phyloP scores from a whole-genome alignment of 257 asterid genomes.

The Capsicum chinense region DNA sequence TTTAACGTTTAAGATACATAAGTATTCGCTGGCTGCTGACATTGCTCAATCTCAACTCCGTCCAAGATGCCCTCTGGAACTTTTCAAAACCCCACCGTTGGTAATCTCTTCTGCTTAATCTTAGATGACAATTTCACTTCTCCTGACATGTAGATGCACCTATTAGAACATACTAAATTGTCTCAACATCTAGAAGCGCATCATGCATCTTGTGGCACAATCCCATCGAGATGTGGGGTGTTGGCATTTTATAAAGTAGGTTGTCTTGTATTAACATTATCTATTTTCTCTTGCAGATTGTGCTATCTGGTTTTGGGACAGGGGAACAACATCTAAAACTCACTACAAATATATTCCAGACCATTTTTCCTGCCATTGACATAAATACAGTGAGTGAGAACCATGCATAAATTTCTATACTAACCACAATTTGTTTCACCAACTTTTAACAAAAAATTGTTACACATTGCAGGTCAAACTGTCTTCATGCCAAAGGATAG shows the following conservation, averaged over 20 bases:
- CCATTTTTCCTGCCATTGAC: slow-evolving; percentile 93
- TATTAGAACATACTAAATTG: neutral
- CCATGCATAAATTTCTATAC: neutral
- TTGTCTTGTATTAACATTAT: neutral
- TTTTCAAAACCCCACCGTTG: slow-evolving; percentile 82
- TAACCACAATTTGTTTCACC: slow-evolving; percentile 16
- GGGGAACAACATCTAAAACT: slow-evolving; percentile 96
- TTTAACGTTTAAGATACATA: slow-evolving; percentile 79
- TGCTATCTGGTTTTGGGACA: slow-evolving; percentile 94
- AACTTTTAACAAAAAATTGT: neutral
- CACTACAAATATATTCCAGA: slow-evolving; percentile 85
- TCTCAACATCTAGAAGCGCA: neutral
- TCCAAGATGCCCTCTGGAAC: slow-evolving; percentile 81
- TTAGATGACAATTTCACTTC: slow-evolving; percentile 1
- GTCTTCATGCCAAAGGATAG: slow-evolving; percentile 93
- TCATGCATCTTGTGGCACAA: neutral
- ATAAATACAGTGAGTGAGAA: slow-evolving; percentile 73
- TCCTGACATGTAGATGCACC: slow-evolving; percentile 7
- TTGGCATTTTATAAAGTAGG: neutral
- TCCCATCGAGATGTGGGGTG: neutral
- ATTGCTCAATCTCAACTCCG: slow-evolving; percentile 75
- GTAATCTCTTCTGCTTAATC: slow-evolving; percentile 44
- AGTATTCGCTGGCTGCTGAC: slow-evolving; percentile 81
- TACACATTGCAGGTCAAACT: slow-evolving; percentile 74
- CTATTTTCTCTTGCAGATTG: slow-evolving; percentile 58